Conservation (phyloP, 192 early-diverging fungal species). For the Backusella sp. region DNA sequence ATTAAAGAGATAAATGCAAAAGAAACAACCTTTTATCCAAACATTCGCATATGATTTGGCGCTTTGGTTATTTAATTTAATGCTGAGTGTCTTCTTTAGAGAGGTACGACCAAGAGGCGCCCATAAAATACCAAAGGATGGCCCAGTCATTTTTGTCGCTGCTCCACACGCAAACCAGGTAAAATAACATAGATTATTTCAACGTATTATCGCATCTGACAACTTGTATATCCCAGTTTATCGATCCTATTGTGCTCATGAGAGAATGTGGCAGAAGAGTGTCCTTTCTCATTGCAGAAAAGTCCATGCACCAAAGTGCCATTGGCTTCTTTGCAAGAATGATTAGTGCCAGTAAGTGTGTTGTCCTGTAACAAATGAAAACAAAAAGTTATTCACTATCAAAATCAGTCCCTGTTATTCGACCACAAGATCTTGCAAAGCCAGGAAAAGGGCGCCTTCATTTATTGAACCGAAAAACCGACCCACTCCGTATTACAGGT, state of each 20-base stretch:
- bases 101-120: conserved; percentile 84
- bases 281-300: conserved; percentile 80
- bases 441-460: conserved; percentile 71
- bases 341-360: conserved; percentile 77
- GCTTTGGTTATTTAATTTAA: conserved; percentile 61
- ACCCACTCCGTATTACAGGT: conserved; percentile 72
- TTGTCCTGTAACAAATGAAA: background rate
- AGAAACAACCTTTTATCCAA: background rate
- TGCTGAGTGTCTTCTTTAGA: conserved; percentile 82
- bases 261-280: conserved; percentile 75
- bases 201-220: too few species aligned
- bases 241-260: conserved; percentile 91
- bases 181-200: too few species aligned
- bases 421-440: conserved; percentile 88
- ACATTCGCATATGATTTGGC: conserved; percentile 62
- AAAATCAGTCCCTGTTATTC: conserved; percentile 79
- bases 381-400: too few species aligned
- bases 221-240: conserved; percentile 58
- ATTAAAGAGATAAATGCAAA: background rate
- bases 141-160: conserved; percentile 93
- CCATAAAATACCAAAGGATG: conserved; percentile 79
- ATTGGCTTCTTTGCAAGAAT: conserved; percentile 81
- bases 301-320: conserved; percentile 81
- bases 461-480: conserved; percentile 59
- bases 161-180: conserved; percentile 78